A percentile compares a stretch with the other conserved stretches of the same genome.
phyloP scores from a whole-genome alignment of 345 rosid genomes.

The Syzygium oleosum region DNA sequence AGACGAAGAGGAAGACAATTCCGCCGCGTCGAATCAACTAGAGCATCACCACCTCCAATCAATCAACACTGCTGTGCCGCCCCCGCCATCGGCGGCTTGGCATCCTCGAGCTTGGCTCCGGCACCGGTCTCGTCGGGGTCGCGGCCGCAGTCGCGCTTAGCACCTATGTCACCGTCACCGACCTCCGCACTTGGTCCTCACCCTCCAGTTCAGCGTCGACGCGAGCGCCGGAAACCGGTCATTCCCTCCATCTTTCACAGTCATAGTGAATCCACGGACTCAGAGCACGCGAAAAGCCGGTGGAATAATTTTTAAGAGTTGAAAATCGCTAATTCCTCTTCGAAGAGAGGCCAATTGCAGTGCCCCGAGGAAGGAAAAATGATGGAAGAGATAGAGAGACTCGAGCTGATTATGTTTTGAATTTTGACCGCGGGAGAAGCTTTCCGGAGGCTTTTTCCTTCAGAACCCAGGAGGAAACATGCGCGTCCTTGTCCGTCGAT shows the following conservation, averaged over 20 bases:
- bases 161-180: too few species aligned
- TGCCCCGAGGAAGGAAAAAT: too few species aligned
- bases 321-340: background rate
- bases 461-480: too few species aligned
- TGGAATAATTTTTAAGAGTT: background rate
- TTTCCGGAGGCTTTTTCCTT: too few species aligned
- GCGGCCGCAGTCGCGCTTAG: too few species aligned
- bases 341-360: background rate
- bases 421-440: too few species aligned
- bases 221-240: background rate
- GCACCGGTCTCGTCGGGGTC: too few species aligned
- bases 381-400: too few species aligned
- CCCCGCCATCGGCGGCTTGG: conserved; percentile 9
- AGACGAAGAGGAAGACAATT: background rate
- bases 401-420: too few species aligned
- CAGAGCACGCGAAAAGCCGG: background rate
- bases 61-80: conserved; percentile 30
- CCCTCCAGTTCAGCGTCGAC: background rate
- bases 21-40: background rate
- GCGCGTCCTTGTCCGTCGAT: too few species aligned
- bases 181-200: background rate
- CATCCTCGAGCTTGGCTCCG: too few species aligned
- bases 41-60: conserved; percentile 42
- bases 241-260: too few species aligned
- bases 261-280: background rate